These are phyloP conservation scores for Elongisporangium prolatum DNA, from an alignment of 352 stramenopile genomes.

Conservation along the genomic window DNA sequence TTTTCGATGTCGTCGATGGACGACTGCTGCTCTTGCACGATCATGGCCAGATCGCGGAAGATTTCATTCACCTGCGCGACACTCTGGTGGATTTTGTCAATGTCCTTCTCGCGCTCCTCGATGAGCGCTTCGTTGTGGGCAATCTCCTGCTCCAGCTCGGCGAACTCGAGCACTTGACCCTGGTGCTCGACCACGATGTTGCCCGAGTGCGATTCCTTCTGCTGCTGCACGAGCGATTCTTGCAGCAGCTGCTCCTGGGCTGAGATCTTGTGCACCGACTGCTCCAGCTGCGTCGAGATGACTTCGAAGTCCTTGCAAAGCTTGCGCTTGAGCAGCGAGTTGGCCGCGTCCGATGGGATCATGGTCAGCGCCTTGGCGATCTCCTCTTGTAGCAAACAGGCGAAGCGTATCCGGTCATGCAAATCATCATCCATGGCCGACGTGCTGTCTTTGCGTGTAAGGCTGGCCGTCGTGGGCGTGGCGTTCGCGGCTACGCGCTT, in stretches of 20 bases:
- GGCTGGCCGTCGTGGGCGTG: background rate
- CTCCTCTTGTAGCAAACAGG: constrained; percentile 77
- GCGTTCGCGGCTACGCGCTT: constrained; percentile 40
- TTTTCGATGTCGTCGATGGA: constrained; percentile 84
- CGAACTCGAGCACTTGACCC: constrained; percentile 74
- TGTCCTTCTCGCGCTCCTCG: constrained; percentile 84
- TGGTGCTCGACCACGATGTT: constrained; percentile 64
- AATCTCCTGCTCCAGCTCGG: constrained; percentile 80
- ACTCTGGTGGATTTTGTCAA: constrained; percentile 85
- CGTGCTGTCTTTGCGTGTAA: constrained; percentile 5
- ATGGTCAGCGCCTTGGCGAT: constrained; percentile 57
- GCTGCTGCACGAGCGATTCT: constrained; percentile 32
- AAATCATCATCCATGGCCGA: constrained; percentile 61
- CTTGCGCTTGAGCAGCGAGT: constrained; percentile 75
- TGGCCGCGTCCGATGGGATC: constrained; percentile 52
- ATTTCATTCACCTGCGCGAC: constrained; percentile 91
- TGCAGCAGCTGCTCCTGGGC: constrained; percentile 60
- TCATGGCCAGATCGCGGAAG: constrained; percentile 81
- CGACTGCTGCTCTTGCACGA: constrained; percentile 83
- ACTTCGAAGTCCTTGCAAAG: constrained; percentile 78
- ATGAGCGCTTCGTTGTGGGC: constrained; percentile 87
- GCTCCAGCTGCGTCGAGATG: constrained; percentile 72
- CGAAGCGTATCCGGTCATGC: constrained; percentile 82
- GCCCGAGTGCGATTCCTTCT: constrained; percentile 26
- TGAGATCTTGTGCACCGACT: constrained; percentile 57